Evolutionary conservation across 441 rosid species (phyloP), one percentile per base, ranked within the genome.

Genomic region (Adansonia rubrostipa): DNA sequence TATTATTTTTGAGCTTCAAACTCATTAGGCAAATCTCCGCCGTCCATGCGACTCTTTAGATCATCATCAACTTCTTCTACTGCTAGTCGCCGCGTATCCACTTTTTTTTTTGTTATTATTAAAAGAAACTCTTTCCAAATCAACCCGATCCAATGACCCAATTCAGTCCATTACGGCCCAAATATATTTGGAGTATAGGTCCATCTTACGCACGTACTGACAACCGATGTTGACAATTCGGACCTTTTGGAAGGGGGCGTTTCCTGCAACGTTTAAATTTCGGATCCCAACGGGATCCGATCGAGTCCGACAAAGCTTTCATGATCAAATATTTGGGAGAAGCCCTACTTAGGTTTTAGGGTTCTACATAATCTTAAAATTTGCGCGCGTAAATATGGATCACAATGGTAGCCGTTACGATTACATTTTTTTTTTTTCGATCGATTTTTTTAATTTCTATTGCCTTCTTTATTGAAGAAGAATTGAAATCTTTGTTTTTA

Each of bases 371-470:
- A 48, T 47, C 62, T 62, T 14, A 50, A 66, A 82, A 47, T 60
- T 79, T 85, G 81, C 82, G 76, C 85, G 83, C 87, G 71, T 77
- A 86, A 79, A 28, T 72, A 86, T 88, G 91, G 89, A 88, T 85
- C 83, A 77, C 24, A 89, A 80, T 82, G 91, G 89, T 88, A 82
- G 58, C 71, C 19, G 17, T 74, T 60, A 24, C 3, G 22, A 62
- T 33, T 22, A 74, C 71, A 11, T 48, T 77, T 15, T 60, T 19
- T 10, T 19, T 10, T 60, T 60, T 45, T 40, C 44, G 8, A 14
- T 61, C 54, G 33, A 56, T 8, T 54, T 57, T 77, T 51, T 3
- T 77, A 69, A 9, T 42, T 28, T 3, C 42, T 44, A 36, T 47
- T 33, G 33, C 5, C 24, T 60, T 22, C 6, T 60, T 1, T 10